phyloP scores from a whole-genome alignment of 495 filamentous ascomycete species.

The Tricharina praecox region DNA sequence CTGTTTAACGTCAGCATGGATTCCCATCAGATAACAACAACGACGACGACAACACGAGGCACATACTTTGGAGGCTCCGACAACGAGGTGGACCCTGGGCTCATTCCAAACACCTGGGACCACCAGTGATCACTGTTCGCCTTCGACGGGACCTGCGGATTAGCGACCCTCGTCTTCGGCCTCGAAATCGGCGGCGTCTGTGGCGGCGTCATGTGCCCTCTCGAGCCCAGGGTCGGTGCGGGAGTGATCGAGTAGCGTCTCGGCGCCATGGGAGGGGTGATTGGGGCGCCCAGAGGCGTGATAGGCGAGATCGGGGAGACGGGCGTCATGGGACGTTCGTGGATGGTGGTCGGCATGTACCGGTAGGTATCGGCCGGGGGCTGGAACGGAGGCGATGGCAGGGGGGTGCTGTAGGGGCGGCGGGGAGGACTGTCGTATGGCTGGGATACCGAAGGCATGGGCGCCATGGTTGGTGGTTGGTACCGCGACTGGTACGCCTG shows the following conservation, averaged over 20 bases:
- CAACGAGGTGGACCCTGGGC: constrained; percentile 15
- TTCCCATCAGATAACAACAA: no score
- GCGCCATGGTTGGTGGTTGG: constrained; percentile 7
- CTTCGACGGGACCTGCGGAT: constrained; percentile 10
- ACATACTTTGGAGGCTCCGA: constrained; percentile 14
- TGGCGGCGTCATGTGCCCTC: not conserved
- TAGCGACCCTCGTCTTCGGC: not conserved
- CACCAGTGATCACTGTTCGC: constrained; percentile 17
- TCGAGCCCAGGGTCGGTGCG: not conserved
- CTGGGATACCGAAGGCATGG: constrained; percentile 4
- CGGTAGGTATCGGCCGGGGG: not conserved
- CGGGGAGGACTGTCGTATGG: constrained; percentile 21
- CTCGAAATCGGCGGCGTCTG: not conserved
- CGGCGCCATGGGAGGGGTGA: not conserved
- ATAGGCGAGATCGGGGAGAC: constrained; percentile 16
- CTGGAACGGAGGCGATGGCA: not conserved
- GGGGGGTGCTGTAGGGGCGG: constrained; percentile 9
- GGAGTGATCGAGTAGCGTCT: constrained; percentile 1
- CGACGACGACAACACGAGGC: no score
- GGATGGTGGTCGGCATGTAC: not conserved
- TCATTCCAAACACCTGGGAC: constrained; percentile 19
- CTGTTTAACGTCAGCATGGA: not conserved
- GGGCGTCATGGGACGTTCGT: constrained; percentile 22
- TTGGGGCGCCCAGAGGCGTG: constrained; percentile 10
- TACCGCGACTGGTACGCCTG: constrained; percentile 20